phyloP scores from a whole-genome alignment of 2,329 filamentous ascomycete species.

The Fusarium sambucinum region DNA sequence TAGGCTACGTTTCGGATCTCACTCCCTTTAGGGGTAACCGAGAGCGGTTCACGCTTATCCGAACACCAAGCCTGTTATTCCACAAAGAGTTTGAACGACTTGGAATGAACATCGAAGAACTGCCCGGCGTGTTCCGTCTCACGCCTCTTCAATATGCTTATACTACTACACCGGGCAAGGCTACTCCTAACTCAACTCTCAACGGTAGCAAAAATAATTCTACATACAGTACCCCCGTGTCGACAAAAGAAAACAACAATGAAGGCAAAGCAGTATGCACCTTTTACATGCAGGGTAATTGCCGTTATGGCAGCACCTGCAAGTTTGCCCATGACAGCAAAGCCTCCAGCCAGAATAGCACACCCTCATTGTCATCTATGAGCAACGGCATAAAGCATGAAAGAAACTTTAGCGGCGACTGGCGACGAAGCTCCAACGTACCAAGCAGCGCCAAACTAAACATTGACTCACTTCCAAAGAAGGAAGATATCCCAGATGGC shows the following conservation, averaged over 20 bases:
- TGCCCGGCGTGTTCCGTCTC: constrained; percentile 65
- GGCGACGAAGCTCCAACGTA: constrained; percentile 9
- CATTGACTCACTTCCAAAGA: constrained; percentile 26
- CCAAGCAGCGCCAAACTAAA: constrained; percentile 13
- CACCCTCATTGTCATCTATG: constrained; percentile 16
- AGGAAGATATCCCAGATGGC: constrained; percentile 30
- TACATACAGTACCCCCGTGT: constrained; percentile 7
- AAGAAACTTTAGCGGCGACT: constrained; percentile 10
- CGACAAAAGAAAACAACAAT: constrained; percentile 8
- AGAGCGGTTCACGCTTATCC: constrained; percentile 67
- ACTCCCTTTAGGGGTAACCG: constrained; percentile 62
- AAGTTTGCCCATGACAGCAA: constrained; percentile 34
- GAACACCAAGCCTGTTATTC: constrained; percentile 59
- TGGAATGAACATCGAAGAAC: constrained; percentile 62
- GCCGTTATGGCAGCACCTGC: constrained; percentile 42
- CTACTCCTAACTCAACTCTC: neutral
- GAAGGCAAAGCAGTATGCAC: constrained; percentile 29
- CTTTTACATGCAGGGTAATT: constrained; percentile 42
- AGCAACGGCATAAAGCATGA: constrained; percentile 18
- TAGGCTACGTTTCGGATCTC: constrained; percentile 64
- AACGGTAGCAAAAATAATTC: constrained; percentile 4
- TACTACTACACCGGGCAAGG: constrained; percentile 8
- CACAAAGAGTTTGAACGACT: constrained; percentile 66
- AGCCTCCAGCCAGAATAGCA: constrained; percentile 25
- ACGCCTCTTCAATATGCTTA: constrained; percentile 47